Base-by-base conservation (phyloP, 192 early-diverging fungal genomes). In the Linnemannia zychae region DNA sequence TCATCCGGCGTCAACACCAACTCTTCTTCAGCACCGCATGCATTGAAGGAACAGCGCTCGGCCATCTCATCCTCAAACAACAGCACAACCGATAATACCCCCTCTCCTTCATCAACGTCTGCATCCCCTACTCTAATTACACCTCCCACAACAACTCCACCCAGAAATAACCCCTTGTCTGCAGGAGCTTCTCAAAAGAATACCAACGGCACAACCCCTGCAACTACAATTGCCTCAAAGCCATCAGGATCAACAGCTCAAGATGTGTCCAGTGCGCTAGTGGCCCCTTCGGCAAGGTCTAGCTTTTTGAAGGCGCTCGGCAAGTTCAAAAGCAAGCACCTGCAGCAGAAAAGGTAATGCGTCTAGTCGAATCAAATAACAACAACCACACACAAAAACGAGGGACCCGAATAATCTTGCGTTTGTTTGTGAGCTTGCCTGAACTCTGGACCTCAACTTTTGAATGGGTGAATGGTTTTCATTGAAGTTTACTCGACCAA, bases 231-330 rank as follows among this genome's bases (percentile, higher is more conserved):
- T 44, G 9, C 40, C 52, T 52, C 22, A 24, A 49, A 17, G 12
- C n/a, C 24, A 49, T 17, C 53, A 49, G 77, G 47, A 18, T 44
- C 15, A 63, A 49, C 34, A 20, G 28, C 44, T 37, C 20, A n/a
- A 12, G 65, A 74, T 49, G 48, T 22, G 31, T 48, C 40, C 22
- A 37, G 67, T 47, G 65, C 63, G 24, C 48, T 65, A 50, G 53
- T 33, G 20, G 52, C 73, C 7, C 57, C 57, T 22, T 78, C 81
- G 7, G 70, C 74, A 44, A 72, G 76, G 31, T 77, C 81, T 24
- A 78, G 71, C 50, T 84, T 84, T 60, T 49, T 84, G 28, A 73
- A 67, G 52, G 81, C 81, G 48, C 46, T 79, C 18, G 71, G 78
- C 65, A 79, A 49, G 63, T 79, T 79, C 71, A 79, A 79, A 70